Base-by-base conservation (phyloP, 1,284 basidiomycete species). In the Moesziomyces parantarcticus region DNA sequence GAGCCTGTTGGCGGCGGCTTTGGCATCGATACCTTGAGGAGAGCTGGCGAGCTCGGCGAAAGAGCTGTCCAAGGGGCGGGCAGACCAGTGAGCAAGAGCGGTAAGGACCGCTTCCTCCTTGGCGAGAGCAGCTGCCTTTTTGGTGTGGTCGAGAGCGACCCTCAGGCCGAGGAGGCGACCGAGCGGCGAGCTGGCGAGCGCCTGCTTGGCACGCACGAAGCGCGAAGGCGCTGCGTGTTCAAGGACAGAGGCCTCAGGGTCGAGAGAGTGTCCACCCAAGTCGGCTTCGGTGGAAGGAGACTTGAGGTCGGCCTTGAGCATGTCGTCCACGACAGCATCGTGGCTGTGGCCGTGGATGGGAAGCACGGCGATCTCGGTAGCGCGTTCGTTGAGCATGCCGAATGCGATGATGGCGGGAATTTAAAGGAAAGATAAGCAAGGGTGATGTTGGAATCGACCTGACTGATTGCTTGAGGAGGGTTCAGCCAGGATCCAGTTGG, bases 401-500 rank as follows among this genome's bases (percentile, higher is more conserved):
- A 14, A 5, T 40, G 49, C 9, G 41, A 10, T 3, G 22, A 22
- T 25, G n/a, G 32, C 14, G 23, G 16, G 21, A 40, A 41, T 50
- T 41, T 21, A 50, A 50, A 26, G 41, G 21, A 41, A 25, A 26
- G 7, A 4, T 8, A 40, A 50, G 49, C 49, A 50, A 50, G 49
- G 49, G 5, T n/a, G 22, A 50, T 22, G 20, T 50, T 50, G 49
- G 49, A 50, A 50, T 50, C 39, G 49, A 50, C 49, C 49, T 40
- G 49, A 36, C 49, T 40, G 40, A 23, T 40, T 50, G 49, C 49
- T 50, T 50, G 36, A 6, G 18, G 18, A 8, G 16, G 25, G 10
- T 25, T 50, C 22, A 40, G 36, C 49, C 49, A 41, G 49, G 49
- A 50, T 50, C 49, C 49, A 50, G 49, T 50, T 23, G 49, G 49